Evolutionary conservation across 176 grass and related monocot species (phyloP), one percentile per base, ranked within the genome.

Genomic region (Oryza australiensis): DNA sequence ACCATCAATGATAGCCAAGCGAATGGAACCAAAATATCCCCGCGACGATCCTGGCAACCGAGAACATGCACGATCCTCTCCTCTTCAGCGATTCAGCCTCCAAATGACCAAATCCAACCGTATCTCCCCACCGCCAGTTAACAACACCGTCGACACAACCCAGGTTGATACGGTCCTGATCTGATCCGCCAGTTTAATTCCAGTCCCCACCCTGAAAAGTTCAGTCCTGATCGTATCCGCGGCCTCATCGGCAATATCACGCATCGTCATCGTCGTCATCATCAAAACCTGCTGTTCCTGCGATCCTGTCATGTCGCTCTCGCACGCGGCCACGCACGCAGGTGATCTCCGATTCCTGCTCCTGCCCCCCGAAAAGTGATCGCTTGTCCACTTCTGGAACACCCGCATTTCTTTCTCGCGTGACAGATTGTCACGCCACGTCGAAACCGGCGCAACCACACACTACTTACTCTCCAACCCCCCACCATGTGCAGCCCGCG

Each of bases 321-420:
- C 40, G 40, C 40, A 41, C 40, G 40, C 40, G 9, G 6, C 10
- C 3, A 10, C 35, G 46, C n/a, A 32, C 30, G 46, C 48, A 55
- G 49, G 49, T 22, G 49, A 55, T 7, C 16, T 22, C 49, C 18
- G 49, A 55, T 55, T 18, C 49, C 18, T 14, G 35, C 7, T 4
- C 7, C 33, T 34, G 5, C 38, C 38, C 38, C 83, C 68, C 42
- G 57, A 67, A 86, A 80, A 86, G 76, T 26, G 76, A 9, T 80
- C 59, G 23, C 20, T 80, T 80, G 76, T 81, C 84, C 63, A 43
- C 30, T 60, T 60, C 64, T 79, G 42, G 9, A 79, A 20, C n/a
- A 8, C 42, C 34, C 1, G 24, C 66, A 0, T 41, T 71, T 22
- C 27, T 16, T 38, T 13, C 41, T 5, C 48, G 48, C 48, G 16